phyloP scores from a whole-genome alignment of 345 rosid genomes.

The Ceriops zippeliana region DNA sequence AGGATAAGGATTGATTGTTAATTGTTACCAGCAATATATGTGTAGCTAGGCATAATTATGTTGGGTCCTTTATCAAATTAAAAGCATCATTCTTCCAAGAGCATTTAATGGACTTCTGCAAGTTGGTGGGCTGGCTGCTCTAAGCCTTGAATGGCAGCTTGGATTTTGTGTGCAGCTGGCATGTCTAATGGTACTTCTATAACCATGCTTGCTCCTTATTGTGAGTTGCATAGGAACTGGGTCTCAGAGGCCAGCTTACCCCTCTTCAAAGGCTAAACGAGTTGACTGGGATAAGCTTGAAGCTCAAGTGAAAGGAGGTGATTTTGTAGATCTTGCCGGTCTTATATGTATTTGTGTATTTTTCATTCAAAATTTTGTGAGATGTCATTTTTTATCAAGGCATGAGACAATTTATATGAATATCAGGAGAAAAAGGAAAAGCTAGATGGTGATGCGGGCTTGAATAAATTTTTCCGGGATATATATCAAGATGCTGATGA shows the following conservation, averaged over 20 bases:
- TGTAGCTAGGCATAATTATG: neutral
- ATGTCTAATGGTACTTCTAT: no score
- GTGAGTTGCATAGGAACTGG: constrained; percentile 25
- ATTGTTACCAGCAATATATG: no score
- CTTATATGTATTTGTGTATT: neutral
- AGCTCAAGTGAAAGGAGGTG: constrained; percentile 83
- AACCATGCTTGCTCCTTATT: no score
- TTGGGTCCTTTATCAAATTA: neutral
- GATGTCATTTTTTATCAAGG: neutral
- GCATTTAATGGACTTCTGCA: no score
- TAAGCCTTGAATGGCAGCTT: neutral
- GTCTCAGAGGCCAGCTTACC: constrained; percentile 59
- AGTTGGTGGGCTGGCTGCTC: neutral
- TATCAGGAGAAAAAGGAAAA: constrained; percentile 93
- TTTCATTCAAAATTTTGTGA: neutral
- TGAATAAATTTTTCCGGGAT: constrained; percentile 87
- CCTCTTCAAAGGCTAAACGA: constrained; percentile 68
- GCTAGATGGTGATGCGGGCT: constrained; percentile 89
- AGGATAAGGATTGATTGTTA: no score
- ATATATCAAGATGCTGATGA: constrained; percentile 84
- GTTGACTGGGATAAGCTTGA: constrained; percentile 89
- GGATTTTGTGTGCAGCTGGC: no score
- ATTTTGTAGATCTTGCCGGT: neutral
- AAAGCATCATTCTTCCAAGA: neutral
- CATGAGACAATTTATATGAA: neutral